A percentile compares a stretch with the other conserved stretches of the same genome.
These are phyloP conservation scores for Sisymbrium altissimum DNA, from an alignment of 345 rosid species.

Conservation along the genomic window DNA sequence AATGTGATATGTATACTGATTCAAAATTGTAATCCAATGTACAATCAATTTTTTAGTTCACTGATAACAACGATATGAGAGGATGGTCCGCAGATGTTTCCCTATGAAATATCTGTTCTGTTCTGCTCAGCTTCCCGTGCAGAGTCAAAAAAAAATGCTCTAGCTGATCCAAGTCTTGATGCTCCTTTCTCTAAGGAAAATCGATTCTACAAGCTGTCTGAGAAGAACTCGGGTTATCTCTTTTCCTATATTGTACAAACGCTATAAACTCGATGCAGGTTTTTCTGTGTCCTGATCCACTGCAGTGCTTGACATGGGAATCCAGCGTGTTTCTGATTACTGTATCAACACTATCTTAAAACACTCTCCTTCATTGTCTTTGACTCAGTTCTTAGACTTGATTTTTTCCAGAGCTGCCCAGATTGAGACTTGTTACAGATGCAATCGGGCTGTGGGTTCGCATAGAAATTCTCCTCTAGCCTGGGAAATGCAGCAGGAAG, in stretches of 20 bases:
- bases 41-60: slow-evolving; percentile 27
- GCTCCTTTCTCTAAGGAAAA: slow-evolving; percentile 11
- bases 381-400: slow-evolving; percentile 18
- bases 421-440: slow-evolving; percentile 52
- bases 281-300: background rate
- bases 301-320: background rate
- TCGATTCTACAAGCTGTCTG: slow-evolving; percentile 17
- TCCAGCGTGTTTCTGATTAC: background rate
- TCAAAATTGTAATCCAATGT: slow-evolving; percentile 23
- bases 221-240: slow-evolving; percentile 1
- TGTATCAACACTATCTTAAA: slow-evolving; percentile 16
- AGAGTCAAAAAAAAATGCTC: background rate
- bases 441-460: slow-evolving; percentile 91
- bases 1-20: slow-evolving; percentile 20
- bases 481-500: slow-evolving; percentile 61
- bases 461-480: slow-evolving; percentile 84
- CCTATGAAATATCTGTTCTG: background rate
- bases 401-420: slow-evolving; percentile 13
- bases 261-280: slow-evolving; percentile 2
- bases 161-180: background rate
- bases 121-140: slow-evolving; percentile 4
- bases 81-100: slow-evolving; percentile 6
- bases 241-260: slow-evolving; percentile 23
- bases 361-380: slow-evolving; percentile 21
- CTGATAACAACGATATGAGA: slow-evolving; percentile 16